phyloP scores from a whole-genome alignment of 495 filamentous ascomycete species.

The Podospora comata region DNA sequence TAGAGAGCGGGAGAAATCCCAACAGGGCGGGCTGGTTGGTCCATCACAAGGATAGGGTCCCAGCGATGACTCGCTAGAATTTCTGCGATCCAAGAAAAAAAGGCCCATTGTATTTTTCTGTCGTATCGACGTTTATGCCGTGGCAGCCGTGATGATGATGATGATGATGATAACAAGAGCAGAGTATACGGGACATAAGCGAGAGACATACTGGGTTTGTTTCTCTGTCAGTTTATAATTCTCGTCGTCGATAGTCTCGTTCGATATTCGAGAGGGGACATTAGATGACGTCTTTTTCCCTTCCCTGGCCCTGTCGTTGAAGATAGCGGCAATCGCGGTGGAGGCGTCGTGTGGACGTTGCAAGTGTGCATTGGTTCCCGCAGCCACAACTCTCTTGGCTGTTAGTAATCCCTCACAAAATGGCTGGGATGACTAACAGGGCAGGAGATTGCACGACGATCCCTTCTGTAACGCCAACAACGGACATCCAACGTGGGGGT shows the following conservation, averaged over 20 bases:
- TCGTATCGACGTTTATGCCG: background rate
- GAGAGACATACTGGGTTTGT: no score
- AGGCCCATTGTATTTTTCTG: background rate
- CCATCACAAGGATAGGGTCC: background rate
- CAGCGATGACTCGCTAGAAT: constrained; percentile 13
- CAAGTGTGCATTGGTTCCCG: background rate
- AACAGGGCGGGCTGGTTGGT: background rate
- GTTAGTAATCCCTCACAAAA: background rate
- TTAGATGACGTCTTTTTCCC: constrained; percentile 1
- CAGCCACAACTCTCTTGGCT: background rate
- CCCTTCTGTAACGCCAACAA: background rate
- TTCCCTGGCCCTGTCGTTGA: background rate
- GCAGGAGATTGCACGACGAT: constrained; percentile 3
- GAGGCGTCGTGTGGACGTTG: background rate
- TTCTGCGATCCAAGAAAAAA: background rate
- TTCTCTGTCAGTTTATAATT: background rate
- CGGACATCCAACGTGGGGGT: no score
- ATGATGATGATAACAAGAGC: background rate
- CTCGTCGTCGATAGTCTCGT: background rate
- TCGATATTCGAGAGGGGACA: background rate
- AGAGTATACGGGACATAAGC: background rate
- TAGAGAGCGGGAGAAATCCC: constrained; percentile 17
- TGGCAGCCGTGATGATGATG: background rate
- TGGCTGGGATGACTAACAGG: background rate
- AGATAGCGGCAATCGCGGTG: constrained; percentile 4